Evolutionary conservation across 108 stramenopile species (phyloP).

Genomic region (Seminavis robusta): DNA sequence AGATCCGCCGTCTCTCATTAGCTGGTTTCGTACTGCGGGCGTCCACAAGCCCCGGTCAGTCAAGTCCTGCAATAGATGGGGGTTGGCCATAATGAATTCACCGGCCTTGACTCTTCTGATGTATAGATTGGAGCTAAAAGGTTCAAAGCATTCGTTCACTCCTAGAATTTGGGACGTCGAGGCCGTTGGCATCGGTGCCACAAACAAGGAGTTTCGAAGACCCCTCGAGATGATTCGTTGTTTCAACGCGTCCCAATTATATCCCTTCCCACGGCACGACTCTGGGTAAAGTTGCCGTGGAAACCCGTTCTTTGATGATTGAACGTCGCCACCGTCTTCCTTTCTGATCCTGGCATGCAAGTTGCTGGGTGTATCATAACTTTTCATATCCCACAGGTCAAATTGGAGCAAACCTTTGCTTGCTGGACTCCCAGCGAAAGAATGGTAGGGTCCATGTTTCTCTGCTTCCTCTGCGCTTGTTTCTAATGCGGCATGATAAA

Average conservation of each 20-base stretch:
- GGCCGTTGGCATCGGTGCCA: conserved; percentile 99
- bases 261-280: conserved; percentile 39
- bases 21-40: conserved; percentile 82
- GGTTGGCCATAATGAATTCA: conserved; percentile 96
- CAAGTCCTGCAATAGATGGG: conserved; percentile 93
- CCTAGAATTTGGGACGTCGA: conserved; percentile 97
- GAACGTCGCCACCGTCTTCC: too few relatives aligned
- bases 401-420: conserved; percentile 90
- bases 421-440: conserved; percentile 89
- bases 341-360: too few relatives aligned
- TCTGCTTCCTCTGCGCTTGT: conserved; percentile 90
- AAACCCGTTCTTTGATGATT: conserved; percentile 22
- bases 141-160: conserved; percentile 97
- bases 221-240: conserved; percentile 70
- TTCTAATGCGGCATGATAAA: conserved; percentile 93
- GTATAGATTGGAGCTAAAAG: conserved; percentile 96
- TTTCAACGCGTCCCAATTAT: conserved; percentile 87
- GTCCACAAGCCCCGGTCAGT: conserved; percentile 95
- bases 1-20: conserved; percentile 92
- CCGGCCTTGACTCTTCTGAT: conserved; percentile 94
- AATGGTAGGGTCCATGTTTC: conserved; percentile 81
- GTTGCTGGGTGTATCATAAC: conserved; percentile 58
- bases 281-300: conserved; percentile 21
- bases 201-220: conserved; percentile 89
- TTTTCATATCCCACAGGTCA: conserved; percentile 87